These are phyloP conservation scores for Plenodomus tracheiphilus DNA, from an alignment of 2,329 filamentous ascomycete species.

Conservation along the genomic window DNA sequence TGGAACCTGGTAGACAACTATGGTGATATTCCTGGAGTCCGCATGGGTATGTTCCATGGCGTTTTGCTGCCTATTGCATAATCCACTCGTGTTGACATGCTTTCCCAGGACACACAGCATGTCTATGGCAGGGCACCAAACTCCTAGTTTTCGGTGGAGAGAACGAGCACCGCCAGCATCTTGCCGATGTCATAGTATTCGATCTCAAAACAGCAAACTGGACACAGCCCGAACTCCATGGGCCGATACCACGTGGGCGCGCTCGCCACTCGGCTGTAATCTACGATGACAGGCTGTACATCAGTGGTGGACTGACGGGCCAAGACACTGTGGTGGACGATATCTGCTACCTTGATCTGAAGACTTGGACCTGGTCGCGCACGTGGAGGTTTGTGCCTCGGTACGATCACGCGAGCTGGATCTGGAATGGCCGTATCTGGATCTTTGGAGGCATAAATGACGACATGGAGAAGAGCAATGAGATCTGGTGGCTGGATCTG, in stretches of 20 bases:
- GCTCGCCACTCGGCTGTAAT: slow-evolving; percentile 92
- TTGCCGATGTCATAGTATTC: slow-evolving; percentile 94
- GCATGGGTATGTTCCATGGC: slow-evolving; percentile 72
- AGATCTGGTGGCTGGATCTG: slow-evolving; percentile 96
- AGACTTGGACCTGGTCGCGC: slow-evolving; percentile 96
- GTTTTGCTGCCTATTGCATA: neutral
- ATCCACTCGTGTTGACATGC: slow-evolving; percentile 15
- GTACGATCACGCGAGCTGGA: slow-evolving; percentile 93
- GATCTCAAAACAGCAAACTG: slow-evolving; percentile 93
- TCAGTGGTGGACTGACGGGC: slow-evolving; percentile 93
- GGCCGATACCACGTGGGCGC: slow-evolving; percentile 83
- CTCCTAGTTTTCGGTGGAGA: slow-evolving; percentile 97
- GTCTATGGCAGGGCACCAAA: slow-evolving; percentile 90
- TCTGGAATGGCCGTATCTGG: slow-evolving; percentile 92
- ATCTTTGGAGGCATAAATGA: slow-evolving; percentile 93
- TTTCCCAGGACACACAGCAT: slow-evolving; percentile 81
- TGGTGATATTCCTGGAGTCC: slow-evolving; percentile 93
- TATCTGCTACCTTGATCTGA: slow-evolving; percentile 93
- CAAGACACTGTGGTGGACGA: slow-evolving; percentile 94
- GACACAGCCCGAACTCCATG: slow-evolving; percentile 87
- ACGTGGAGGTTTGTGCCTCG: slow-evolving; percentile 93
- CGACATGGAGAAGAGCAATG: slow-evolving; percentile 95
- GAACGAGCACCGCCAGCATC: slow-evolving; percentile 94
- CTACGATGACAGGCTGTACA: slow-evolving; percentile 94
- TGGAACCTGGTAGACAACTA: slow-evolving; percentile 99